Evolutionary conservation across 345 rosid genomes (phyloP).

Genomic region (Lagerstroemia speciosa): DNA sequence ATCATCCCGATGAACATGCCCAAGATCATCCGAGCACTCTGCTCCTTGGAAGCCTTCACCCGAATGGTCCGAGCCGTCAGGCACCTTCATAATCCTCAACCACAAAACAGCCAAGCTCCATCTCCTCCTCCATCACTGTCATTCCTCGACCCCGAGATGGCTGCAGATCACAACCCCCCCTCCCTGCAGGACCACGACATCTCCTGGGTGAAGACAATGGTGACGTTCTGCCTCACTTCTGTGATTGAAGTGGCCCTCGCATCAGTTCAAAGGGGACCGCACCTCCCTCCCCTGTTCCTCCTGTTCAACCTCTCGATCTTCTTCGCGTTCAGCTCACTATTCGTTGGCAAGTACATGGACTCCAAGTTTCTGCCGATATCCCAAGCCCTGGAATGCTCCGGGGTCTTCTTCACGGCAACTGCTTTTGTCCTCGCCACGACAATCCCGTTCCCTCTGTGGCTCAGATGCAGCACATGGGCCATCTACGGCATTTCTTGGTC

Average conservation of each 20-base stretch:
- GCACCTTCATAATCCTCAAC: neutral
- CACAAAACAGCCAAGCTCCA: neutral
- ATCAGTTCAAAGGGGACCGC: neutral
- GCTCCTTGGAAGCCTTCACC: neutral
- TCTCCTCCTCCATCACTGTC: neutral
- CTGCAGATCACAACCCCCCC: neutral
- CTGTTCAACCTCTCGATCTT: neutral
- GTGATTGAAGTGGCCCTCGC: neutral
- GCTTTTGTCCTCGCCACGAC: constrained; percentile 4
- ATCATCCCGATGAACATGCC: too few relatives aligned
- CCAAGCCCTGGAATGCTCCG: neutral
- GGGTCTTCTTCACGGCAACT: neutral
- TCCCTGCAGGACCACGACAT: neutral
- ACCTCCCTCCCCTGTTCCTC: neutral
- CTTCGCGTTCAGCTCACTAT: constrained; percentile 1
- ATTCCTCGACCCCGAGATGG: constrained; percentile 1
- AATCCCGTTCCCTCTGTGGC: constrained; percentile 6
- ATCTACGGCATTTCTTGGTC: neutral
- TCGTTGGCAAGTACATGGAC: constrained; percentile 4
- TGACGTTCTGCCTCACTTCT: constrained; percentile 5
- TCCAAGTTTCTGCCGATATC: neutral
- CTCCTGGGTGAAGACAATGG: constrained; percentile 6
- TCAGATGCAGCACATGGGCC: neutral
- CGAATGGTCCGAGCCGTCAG: neutral
- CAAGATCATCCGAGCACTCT: neutral